A percentile compares a stretch with the other conserved stretches of the same genome.
Evolutionary conservation across 2,329 filamentous ascomycete species (phyloP).

Genomic region (Botrytis fabae): DNA sequence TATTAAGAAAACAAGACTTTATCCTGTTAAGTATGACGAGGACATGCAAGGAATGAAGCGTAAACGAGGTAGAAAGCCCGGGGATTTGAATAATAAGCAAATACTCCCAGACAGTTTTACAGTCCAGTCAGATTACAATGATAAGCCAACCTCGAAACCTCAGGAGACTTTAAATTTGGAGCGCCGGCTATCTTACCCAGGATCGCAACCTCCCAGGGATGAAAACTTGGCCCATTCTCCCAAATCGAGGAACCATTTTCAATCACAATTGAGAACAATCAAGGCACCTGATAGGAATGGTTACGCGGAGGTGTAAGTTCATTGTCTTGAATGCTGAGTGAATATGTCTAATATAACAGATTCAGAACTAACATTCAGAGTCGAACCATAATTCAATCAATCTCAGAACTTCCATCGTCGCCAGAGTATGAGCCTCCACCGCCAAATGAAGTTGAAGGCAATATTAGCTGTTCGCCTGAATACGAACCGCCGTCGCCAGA

Average conservation of each 20-base stretch:
- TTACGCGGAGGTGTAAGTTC: not conserved
- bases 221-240: not conserved
- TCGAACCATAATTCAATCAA: not conserved
- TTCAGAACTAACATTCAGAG: not conserved
- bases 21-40: constrained; percentile 29
- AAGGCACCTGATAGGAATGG: not conserved
- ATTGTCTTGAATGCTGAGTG: not conserved
- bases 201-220: not conserved
- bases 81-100: not conserved
- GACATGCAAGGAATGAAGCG: constrained; percentile 29
- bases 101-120: not conserved
- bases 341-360: not conserved
- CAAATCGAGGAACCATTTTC: not conserved
- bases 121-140: not conserved
- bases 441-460: not conserved
- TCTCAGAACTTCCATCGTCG: constrained; percentile 6
- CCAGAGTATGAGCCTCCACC: constrained; percentile 24
- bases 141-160: not conserved
- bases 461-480: constrained; percentile 14
- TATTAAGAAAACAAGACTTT: constrained; percentile 31
- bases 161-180: not conserved
- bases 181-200: not conserved
- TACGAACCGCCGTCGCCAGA: constrained; percentile 25
- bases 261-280: not conserved
- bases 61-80: constrained; percentile 25